These are phyloP conservation scores for Parsonsia alboflavescens DNA, from an alignment of 257 asterid genomes.

Conservation along the genomic window DNA sequence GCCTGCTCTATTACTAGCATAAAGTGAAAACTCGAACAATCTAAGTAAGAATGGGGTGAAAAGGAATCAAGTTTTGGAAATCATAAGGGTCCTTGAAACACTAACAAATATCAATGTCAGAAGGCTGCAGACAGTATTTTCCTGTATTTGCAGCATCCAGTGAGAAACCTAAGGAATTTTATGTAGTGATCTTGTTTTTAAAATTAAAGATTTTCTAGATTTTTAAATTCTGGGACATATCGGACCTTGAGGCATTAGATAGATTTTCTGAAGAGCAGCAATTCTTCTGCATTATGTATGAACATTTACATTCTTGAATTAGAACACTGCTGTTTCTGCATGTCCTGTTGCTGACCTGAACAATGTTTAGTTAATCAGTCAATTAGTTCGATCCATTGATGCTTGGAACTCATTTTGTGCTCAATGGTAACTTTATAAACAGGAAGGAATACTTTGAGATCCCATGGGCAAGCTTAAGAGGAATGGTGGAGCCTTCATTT, in stretches of 20 bases:
- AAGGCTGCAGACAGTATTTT: neutral
- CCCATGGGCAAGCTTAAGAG: conserved; percentile 82
- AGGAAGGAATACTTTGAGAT: conserved; percentile 92
- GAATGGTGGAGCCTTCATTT: conserved; percentile 71
- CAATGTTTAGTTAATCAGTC: neutral
- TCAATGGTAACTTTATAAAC: conserved; percentile 4
- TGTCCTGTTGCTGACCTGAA: neutral
- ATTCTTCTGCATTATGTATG: neutral
- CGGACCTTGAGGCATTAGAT: neutral
- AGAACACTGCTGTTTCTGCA: neutral
- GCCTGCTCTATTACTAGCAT: neutral
- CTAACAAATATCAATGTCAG: too few relatives aligned
- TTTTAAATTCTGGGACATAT: neutral
- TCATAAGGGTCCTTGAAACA: too few relatives aligned
- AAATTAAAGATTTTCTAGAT: neutral
- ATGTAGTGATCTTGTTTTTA: neutral
- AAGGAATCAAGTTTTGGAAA: too few relatives aligned
- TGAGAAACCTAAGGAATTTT: neutral
- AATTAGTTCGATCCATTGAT: neutral
- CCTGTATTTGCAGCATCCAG: neutral
- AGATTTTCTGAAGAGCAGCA: neutral
- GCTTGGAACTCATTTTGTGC: neutral
- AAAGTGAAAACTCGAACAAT: neutral
- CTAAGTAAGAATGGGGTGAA: too few relatives aligned
- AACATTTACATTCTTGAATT: neutral